These are phyloP conservation scores for Eutrema yunnanense DNA, from an alignment of 345 rosid species.

Conservation along the genomic window DNA sequence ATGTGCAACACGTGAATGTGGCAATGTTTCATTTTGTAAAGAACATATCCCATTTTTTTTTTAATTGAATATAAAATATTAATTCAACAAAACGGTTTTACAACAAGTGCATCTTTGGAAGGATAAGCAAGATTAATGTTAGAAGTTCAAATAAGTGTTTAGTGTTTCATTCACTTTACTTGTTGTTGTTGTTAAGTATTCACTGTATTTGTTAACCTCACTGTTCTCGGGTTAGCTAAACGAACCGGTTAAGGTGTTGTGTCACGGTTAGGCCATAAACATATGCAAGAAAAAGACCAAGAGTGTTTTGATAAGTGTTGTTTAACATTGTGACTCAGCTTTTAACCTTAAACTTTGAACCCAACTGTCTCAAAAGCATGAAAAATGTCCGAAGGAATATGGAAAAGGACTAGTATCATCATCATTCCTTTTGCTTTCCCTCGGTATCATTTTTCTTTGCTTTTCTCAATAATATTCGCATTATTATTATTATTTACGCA, in stretches of 20 bases:
- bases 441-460: slow-evolving; percentile 13
- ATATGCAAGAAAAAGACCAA: background rate
- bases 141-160: background rate
- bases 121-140: background rate
- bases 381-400: slow-evolving; percentile 27
- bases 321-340: slow-evolving; percentile 33
- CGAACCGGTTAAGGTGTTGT: slow-evolving; percentile 3
- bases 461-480: slow-evolving; percentile 29
- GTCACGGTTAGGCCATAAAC: background rate
- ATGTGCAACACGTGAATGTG: background rate
- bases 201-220: background rate
- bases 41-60: too few relatives aligned
- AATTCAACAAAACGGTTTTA: too few relatives aligned
- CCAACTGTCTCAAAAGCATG: slow-evolving; percentile 33
- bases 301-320: background rate
- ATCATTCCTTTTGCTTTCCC: slow-evolving; percentile 28
- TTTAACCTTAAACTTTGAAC: slow-evolving; percentile 24
- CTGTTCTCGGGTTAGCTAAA: background rate
- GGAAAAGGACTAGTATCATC: background rate
- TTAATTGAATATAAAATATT: too few relatives aligned
- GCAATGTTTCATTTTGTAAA: background rate
- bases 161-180: background rate
- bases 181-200: background rate
- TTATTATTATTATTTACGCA: background rate
- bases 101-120: too few relatives aligned